phyloP scores from a whole-genome alignment of 768 basidiomycete species.

The Tylopilus balloui region DNA sequence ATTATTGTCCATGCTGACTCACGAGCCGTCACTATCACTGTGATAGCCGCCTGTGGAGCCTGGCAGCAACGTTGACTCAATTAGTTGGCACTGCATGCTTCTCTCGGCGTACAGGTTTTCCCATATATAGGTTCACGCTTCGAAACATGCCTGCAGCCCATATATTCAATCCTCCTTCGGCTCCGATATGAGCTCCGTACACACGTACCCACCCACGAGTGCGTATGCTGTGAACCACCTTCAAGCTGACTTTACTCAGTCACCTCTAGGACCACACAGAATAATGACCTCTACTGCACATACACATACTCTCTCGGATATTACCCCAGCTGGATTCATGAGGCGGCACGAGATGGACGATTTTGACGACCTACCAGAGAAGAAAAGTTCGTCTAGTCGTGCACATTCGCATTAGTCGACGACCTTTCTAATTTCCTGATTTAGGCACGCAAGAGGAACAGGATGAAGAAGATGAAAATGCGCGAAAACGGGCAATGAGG shows the following conservation, averaged over 20 bases:
- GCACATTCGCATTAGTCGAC: neutral
- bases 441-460: slow-evolving; percentile 48
- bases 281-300: slow-evolving; percentile 6
- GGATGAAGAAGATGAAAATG: slow-evolving; percentile 43
- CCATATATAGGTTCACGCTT: neutral
- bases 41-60: neutral
- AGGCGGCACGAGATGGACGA: slow-evolving; percentile 4
- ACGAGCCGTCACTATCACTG: too few species aligned
- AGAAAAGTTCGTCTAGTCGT: slow-evolving; percentile 15
- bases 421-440: neutral
- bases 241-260: neutral
- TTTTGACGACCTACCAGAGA: slow-evolving; percentile 9
- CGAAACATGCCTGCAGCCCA: neutral
- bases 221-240: neutral
- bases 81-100: neutral
- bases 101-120: neutral
- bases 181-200: slow-evolving; percentile 5
- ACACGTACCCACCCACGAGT: slow-evolving; percentile 6
- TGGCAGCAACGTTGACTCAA: neutral
- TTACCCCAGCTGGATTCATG: slow-evolving; percentile 15
- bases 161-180: neutral
- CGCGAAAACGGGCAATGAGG: slow-evolving; percentile 40
- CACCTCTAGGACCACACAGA: slow-evolving; percentile 6
- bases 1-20: neutral
- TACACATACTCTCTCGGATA: too few species aligned